Conservation (phyloP, 1,284 basidiomycete species). For the Entoloma clypeatum region DNA sequence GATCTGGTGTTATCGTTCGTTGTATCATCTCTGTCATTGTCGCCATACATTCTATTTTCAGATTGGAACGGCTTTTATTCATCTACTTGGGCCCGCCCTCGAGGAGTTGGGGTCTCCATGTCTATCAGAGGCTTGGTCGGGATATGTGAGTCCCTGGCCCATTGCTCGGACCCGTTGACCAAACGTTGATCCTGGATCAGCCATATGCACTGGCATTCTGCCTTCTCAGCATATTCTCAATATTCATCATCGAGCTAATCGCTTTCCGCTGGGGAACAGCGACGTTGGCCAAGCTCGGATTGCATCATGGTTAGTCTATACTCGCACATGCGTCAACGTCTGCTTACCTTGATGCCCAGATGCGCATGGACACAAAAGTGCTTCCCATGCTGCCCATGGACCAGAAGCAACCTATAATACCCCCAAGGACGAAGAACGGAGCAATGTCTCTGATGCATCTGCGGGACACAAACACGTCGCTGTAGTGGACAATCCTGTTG, state of each 20-base stretch:
- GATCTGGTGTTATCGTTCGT: constrained; percentile 85
- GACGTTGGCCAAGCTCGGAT: constrained; percentile 53
- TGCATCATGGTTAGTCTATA: constrained; percentile 46
- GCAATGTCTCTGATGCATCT: constrained; percentile 28
- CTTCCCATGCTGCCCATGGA: constrained; percentile 67
- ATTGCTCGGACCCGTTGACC: not conserved
- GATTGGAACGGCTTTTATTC: constrained; percentile 92
- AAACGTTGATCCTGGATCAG: constrained; percentile 32
- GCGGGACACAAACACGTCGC: constrained; percentile 17
- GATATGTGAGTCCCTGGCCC: constrained; percentile 56
- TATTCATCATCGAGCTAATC: constrained; percentile 83
- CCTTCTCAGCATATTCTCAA: constrained; percentile 74
- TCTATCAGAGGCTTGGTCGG: constrained; percentile 65
- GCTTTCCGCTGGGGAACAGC: constrained; percentile 80
- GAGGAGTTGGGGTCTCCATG: constrained; percentile 72
- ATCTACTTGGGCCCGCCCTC: constrained; percentile 76
- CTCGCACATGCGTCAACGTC: not conserved
- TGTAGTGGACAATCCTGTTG: constrained; percentile 44
- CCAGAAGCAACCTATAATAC: constrained; percentile 42
- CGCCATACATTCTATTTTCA: constrained; percentile 23
- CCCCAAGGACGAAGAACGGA: constrained; percentile 18
- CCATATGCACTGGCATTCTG: constrained; percentile 80
- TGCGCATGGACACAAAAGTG: constrained; percentile 61
- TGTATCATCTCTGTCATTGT: constrained; percentile 14
- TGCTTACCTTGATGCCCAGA: constrained; percentile 34